Base-by-base conservation (phyloP, 2,329 filamentous ascomycete species). In the Penicillium olsonii region DNA sequence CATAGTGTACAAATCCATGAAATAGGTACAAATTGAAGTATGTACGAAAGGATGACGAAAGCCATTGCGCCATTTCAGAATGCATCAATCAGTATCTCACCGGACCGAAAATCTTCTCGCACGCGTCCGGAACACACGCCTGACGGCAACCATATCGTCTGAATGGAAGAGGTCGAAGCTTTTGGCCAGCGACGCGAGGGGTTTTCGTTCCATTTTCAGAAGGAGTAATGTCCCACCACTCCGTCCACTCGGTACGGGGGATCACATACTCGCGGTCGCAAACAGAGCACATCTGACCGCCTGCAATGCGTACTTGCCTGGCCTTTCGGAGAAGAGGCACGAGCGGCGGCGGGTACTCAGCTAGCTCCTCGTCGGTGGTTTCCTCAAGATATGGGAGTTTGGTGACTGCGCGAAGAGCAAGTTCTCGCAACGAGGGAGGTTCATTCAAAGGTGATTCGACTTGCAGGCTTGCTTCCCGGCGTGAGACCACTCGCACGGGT, bases 211-310 rank as follows among this genome's bases (percentile, higher is more conserved):
- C 68, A 38, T 68, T 73, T 52, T 73, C 71, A 50, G 68, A 66
- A 1, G 69, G 69, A 12, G 59, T 64, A 45, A 69, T 68, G 51
- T 74, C 71, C 71, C 71, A 74, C 71, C 71, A 74, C 52, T 76
- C 75, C 17, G 75, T 61, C 73, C 74, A 77, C 53, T 73, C 65
- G 0, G 68, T 63, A 9, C 73, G 69, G 14, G 73, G 66, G 42
- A 74, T 62, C 5, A 77, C 68, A 38, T 73, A 76, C 7, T 59
- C 61, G 10, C 65, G 65, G 24, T 65, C 59, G 43, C 75, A 78
- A 0, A 72, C 61, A 0, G 71, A 73, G 51, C 75, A 78, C 20
- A 49, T 45, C 41, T 67, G 63, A 4, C 69, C 72, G 2, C 74
- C 74, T 0, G 64, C 64, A 38, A 61, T 56, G n/a, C 67, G 66